Base-by-base conservation (phyloP, 139 green algal species). In the Gonium pectorale region DNA sequence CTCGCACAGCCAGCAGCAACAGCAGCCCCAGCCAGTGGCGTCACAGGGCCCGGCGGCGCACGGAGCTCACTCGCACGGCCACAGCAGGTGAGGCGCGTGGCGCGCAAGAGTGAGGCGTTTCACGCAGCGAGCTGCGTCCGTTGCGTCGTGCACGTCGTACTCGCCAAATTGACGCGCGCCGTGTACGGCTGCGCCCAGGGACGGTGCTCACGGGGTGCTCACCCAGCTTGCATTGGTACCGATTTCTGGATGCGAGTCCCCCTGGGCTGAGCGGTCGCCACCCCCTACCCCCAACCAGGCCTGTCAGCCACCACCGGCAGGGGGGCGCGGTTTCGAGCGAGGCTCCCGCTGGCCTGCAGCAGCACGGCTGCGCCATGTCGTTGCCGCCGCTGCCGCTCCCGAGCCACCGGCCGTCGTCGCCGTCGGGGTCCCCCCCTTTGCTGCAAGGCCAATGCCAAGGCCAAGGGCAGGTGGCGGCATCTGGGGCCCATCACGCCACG, bases 11-110 rank as follows among this genome's bases (percentile, higher is more conserved):
- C 59, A 72, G 8, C 56, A 69, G 41, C 75, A 71, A 44, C 74
- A 56, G 17, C 75, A 81, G 27, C 74, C 56, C 38, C 56, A 70
- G 74, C 54, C 63, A n/a, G n/a, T 38, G 43, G 43, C 52, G 67
- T 74, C 67, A 5, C 67, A 74, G 67, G 67, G 67, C 33, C 64
- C 44, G 33, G 17, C 3, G 29, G 46, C 1, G 1, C 35, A 19
- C 44, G 29, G 38, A 29, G 62, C 37, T 35, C 54, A 64, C 21
- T 31, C 21, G 5, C 27, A 51, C 37, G 37, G 54, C 5, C 54
- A 81, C 26, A 54, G 73, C 73, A 38, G 54, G 54, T 69, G 54
- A 29, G 56, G 21, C 19, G 8, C 19, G 66, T 52, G 7, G 4
- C 22, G 38, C 27, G 33, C 11, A 11, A 7, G 31, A 7, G 5